Conservation (phyloP, 2,329 filamentous ascomycete species). For the Microcera coccophila region DNA sequence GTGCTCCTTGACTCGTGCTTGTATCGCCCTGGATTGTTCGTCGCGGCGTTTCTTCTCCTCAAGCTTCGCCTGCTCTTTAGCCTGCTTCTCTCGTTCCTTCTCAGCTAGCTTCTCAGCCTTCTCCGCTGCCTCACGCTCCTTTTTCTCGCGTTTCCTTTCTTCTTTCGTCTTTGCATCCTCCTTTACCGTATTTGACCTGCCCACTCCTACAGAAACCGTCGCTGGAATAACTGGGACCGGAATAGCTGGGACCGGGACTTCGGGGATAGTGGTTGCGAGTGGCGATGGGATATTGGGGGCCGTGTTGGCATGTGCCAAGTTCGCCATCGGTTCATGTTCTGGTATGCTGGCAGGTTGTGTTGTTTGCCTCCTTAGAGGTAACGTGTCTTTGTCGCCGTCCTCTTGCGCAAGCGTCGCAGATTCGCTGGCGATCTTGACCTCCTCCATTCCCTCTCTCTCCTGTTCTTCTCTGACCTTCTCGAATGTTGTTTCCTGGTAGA, state of each 20-base stretch:
- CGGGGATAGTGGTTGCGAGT: conserved; percentile 7
- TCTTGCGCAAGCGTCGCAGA: conserved; percentile 54
- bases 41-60: conserved; percentile 41
- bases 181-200: conserved; percentile 23
- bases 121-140: conserved; percentile 54
- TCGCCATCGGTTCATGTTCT: conserved; percentile 52
- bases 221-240: conserved; percentile 1
- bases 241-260: conserved; percentile 15
- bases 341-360: conserved; percentile 46
- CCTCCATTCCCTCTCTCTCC: conserved; percentile 70
- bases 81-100: conserved; percentile 32
- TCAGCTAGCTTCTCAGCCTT: conserved; percentile 56
- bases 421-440: conserved; percentile 53
- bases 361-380: conserved; percentile 46
- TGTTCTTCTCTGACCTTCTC: conserved; percentile 71
- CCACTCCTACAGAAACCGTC: conserved; percentile 14
- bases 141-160: conserved; percentile 64
- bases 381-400: conserved; percentile 42
- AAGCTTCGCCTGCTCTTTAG: conserved; percentile 44
- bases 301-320: conserved; percentile 63
- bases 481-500: conserved; percentile 87
- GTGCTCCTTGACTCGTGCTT: conserved; percentile 53
- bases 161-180: conserved; percentile 49
- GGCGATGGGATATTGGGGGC: conserved; percentile 44
- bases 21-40: conserved; percentile 53